Evolutionary conservation across 305 asterid genomes (phyloP).

Genomic region (Rubia peregrina): DNA sequence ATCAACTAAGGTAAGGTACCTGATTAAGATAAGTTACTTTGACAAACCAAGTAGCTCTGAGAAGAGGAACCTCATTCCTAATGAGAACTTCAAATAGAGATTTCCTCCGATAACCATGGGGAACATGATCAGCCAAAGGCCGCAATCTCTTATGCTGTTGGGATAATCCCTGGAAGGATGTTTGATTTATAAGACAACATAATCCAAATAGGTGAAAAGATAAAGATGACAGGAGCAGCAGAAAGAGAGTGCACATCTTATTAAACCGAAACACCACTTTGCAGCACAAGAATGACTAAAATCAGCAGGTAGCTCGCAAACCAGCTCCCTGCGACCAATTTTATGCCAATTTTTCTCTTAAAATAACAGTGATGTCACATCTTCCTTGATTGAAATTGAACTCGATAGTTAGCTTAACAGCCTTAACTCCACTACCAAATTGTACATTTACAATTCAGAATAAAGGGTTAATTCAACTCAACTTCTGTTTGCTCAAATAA

Average conservation of each 20-base stretch:
- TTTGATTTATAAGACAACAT: conserved; percentile 9
- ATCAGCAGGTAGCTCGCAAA: not conserved
- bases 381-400: not conserved
- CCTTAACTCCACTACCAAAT: not conserved
- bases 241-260: not conserved
- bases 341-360: not conserved
- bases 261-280: not conserved
- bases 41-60: conserved; percentile 97
- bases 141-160: conserved; percentile 84
- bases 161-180: conserved; percentile 69
- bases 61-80: conserved; percentile 78
- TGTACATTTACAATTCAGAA: not conserved
- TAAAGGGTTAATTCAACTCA: not conserved
- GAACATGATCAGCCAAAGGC: conserved; percentile 91
- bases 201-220: not conserved
- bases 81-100: conserved; percentile 84
- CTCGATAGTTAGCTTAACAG: no score
- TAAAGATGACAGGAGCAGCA: not conserved
- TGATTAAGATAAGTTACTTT: conserved; percentile 96
- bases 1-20: conserved; percentile 37
- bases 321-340: not conserved
- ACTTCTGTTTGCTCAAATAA: not conserved
- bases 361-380: not conserved
- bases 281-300: not conserved
- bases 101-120: conserved; percentile 82